Percentiles rank a stretch among this genome's conserved stretches.
These are phyloP conservation scores for Nadsonia starkeyi-henricii DNA, from an alignment of 1,139 yeast genomes.

Conservation along the genomic window DNA sequence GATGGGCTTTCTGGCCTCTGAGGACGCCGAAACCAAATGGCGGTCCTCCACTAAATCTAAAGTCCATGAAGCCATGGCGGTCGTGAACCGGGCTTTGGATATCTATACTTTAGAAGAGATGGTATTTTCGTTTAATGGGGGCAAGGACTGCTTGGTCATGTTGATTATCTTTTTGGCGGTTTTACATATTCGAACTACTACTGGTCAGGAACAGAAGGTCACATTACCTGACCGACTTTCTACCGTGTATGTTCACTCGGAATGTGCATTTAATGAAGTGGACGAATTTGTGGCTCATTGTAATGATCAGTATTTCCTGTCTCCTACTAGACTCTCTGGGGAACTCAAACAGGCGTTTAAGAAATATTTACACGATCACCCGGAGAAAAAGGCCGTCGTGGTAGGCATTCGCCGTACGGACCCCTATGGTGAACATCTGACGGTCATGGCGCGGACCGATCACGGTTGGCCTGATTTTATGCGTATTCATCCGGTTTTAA, in stretches of 20 bases:
- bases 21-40: conserved; percentile 10
- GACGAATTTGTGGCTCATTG: conserved; percentile 29
- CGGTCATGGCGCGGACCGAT: conserved; percentile 54
- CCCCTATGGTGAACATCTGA: conserved; percentile 50
- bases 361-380: conserved; percentile 35
- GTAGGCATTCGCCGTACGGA: conserved; percentile 77
- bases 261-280: conserved; percentile 50
- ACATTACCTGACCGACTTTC: conserved; percentile 11
- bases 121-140: conserved; percentile 77
- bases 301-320: conserved; percentile 19
- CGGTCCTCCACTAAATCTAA: conserved; percentile 18
- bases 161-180: conserved; percentile 51
- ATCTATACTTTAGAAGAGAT: conserved; percentile 35
- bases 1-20: conserved; percentile 11
- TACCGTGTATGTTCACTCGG: conserved; percentile 59
- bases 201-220: not conserved
- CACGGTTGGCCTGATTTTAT: conserved; percentile 78
- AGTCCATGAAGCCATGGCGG: conserved; percentile 20
- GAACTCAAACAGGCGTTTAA: conserved; percentile 54
- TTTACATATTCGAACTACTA: conserved; percentile 22
- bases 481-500: conserved; percentile 67
- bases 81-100: conserved; percentile 23
- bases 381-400: conserved; percentile 45
- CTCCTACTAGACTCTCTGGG: conserved; percentile 21
- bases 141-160: conserved; percentile 83